Evolutionary conservation across 352 stramenopile species (phyloP).

Genomic region (Pythium oligandrum): DNA sequence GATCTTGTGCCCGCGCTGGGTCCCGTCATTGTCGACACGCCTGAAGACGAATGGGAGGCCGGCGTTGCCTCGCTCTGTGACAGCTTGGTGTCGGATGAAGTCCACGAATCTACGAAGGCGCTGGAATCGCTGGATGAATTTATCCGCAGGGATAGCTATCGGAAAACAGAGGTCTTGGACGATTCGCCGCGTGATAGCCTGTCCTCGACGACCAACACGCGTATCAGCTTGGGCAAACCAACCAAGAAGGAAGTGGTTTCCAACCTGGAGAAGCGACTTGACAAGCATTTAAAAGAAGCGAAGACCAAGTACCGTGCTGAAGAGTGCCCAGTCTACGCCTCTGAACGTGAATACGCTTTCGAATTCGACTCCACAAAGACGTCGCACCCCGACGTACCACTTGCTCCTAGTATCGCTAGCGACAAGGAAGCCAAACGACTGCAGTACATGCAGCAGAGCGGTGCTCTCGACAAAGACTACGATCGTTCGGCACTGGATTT

Average conservation of each 20-base stretch:
- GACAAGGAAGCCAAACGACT: constrained; percentile 42
- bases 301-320: constrained; percentile 18
- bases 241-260: constrained; percentile 35
- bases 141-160: constrained; percentile 37
- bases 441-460: constrained; percentile 35
- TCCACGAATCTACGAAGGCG: background rate
- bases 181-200: constrained; percentile 41
- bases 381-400: constrained; percentile 32
- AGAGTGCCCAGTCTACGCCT: constrained; percentile 22
- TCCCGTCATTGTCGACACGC: constrained; percentile 28
- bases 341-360: constrained; percentile 43
- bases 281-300: constrained; percentile 22
- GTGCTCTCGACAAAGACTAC: constrained; percentile 33
- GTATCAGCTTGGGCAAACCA: constrained; percentile 5
- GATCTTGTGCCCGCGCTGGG: constrained; percentile 39
- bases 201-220: constrained; percentile 10
- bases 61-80: constrained; percentile 34
- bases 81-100: no score
- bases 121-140: no score
- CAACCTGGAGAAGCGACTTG: constrained; percentile 37
- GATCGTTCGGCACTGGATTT: constrained; percentile 46
- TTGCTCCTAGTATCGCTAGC: constrained; percentile 30
- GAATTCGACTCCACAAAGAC: constrained; percentile 34
- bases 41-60: constrained; percentile 6
- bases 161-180: constrained; percentile 25